Conservation (phyloP, 2,329 filamentous ascomycete species). For the Arthrobotrys iridis region DNA sequence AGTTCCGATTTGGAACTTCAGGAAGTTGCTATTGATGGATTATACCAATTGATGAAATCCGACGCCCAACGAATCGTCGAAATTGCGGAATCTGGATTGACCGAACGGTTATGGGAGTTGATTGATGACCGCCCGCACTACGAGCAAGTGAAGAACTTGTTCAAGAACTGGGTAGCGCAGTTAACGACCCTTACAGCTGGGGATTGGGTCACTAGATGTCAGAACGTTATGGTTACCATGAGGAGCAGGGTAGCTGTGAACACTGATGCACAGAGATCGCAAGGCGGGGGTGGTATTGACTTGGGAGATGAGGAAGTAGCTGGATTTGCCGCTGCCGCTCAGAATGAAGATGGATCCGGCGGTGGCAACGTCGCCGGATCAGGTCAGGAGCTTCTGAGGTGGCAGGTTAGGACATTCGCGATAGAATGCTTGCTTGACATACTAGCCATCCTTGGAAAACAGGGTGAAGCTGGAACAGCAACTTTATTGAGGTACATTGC, state of each 20-base stretch:
- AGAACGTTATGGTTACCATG: conserved; percentile 82
- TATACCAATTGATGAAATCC: conserved; percentile 95
- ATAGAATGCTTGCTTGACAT: conserved; percentile 89
- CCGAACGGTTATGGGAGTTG: conserved; percentile 90
- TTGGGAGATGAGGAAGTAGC: conserved; percentile 96
- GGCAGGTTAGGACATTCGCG: conserved; percentile 95
- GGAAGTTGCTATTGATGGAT: conserved; percentile 82
- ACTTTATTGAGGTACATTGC: conserved; percentile 85
- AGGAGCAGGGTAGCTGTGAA: conserved; percentile 72
- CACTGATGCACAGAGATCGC: conserved; percentile 61
- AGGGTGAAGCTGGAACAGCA: conserved; percentile 79
- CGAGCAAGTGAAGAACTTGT: conserved; percentile 82
- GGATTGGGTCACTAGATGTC: conserved; percentile 88
- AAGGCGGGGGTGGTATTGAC: conserved; percentile 70
- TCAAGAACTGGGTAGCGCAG: conserved; percentile 92
- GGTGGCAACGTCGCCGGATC: conserved; percentile 70
- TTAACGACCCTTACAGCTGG: conserved; percentile 82
- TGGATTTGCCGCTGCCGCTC: conserved; percentile 75
- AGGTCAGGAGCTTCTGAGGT: conserved; percentile 87
- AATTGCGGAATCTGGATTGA: conserved; percentile 79
- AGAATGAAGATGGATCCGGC: conserved; percentile 68
- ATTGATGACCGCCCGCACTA: conserved; percentile 81
- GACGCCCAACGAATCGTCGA: conserved; percentile 83
- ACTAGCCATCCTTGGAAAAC: conserved; percentile 79
- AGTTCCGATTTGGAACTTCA: conserved; percentile 75